Evolutionary conservation across 306 rosid species (phyloP), one percentile per base, ranked within the genome.

Genomic region (Abrus precatorius): DNA sequence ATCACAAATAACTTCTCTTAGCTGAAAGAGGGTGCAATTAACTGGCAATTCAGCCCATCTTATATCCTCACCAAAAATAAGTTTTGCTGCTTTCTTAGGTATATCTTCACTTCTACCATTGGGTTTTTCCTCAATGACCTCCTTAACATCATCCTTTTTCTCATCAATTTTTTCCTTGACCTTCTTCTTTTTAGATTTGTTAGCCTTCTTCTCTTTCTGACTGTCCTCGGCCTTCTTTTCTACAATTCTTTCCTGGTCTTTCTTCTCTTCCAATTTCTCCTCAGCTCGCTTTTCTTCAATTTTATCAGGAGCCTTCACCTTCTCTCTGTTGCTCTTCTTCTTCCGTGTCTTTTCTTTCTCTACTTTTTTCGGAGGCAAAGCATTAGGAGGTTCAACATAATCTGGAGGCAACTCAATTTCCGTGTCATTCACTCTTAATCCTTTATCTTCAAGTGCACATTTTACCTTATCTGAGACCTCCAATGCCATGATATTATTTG

Each of bases 1-100:
- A 28, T 90, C 87, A 28, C 44, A 53, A 54, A 90, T 80, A 70
- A 88, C 88, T 86, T 89, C 93, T 77, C 97, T 92, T 10, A 95
- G 86, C 71, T 90, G 88, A 64, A 90, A 80, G 82, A 95, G 87
- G 77, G 89, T 90, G 87, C 97, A 95, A 78, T 91, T 86, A 63
- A 70, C 62, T 9, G 95, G 97, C 72, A 95, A 60, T 52, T 90
- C 90, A 72, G 95, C 95, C 76, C 89, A 88, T 77, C 99, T 90
- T 62, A 95, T 93, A 76, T 95, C 99, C 81, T 95, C 97, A 33
- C 97, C 97, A 61, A 89, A 93, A 77, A 95, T 85, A 88, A 95
- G 85, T 82, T 95, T 95, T 65, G 84, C 92, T 84, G 85, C 57
- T 83, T 83, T 93, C 86, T 82, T 90, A 6, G 88, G 85, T 66